phyloP scores from a whole-genome alignment of 2,329 filamentous ascomycete genomes.

The Hypomyces rosellus region DNA sequence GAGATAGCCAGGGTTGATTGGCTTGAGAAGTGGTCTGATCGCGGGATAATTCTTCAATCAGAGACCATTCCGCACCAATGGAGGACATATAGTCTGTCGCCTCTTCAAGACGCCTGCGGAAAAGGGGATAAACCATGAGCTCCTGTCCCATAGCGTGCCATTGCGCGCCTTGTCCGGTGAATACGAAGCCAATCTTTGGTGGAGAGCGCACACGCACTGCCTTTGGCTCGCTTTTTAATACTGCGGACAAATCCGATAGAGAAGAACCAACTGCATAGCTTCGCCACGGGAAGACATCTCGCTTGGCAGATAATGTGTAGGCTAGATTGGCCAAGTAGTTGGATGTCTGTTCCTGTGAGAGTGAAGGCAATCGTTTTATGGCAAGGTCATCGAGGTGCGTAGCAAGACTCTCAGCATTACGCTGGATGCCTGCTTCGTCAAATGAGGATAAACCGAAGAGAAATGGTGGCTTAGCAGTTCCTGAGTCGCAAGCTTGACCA shows the following conservation, averaged over 20 bases:
- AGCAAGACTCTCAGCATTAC: background rate
- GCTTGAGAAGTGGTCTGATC: background rate
- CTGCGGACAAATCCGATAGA: background rate
- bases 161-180: constrained; percentile 15
- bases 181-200: constrained; percentile 4
- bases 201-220: background rate
- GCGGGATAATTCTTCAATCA: constrained; percentile 4
- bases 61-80: constrained; percentile 1
- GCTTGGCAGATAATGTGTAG: background rate
- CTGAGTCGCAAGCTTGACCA: background rate
- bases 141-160: constrained; percentile 15
- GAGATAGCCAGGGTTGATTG: constrained; percentile 2
- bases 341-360: background rate
- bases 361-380: background rate
- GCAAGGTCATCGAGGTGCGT: background rate
- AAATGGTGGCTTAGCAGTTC: background rate
- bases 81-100: background rate
- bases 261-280: background rate
- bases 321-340: background rate
- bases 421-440: background rate
- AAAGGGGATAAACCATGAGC: constrained; percentile 7
- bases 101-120: background rate
- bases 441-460: background rate
- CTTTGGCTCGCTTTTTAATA: background rate
- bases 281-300: background rate